Base-by-base conservation (phyloP, 2,329 filamentous ascomycete species). In the Colletotrichum gloeosporioides region DNA sequence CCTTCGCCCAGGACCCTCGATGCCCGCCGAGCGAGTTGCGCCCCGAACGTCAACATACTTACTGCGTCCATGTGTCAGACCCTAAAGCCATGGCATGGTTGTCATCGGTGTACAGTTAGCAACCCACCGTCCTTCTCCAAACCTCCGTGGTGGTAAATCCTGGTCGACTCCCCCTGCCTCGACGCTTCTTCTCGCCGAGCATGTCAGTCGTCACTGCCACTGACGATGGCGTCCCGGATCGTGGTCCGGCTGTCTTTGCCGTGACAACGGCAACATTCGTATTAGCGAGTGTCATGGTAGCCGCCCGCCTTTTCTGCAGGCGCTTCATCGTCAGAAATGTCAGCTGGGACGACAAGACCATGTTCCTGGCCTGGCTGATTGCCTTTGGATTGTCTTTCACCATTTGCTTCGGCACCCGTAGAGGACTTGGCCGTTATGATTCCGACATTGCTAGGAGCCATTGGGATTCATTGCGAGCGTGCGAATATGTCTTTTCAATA, bases 291-390 rank as follows among this genome's bases (percentile, higher is more conserved):
- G 81, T 94, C 71, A 96, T 98, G 82, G 95, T 98, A 79, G 88
- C 89, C 57, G 90, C 95, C 44, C 92, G 96, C 71, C 88, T 98
- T 79, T 86, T 95, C 57, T 95, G 94, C 76, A 91, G 96, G 32
- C 88, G 91, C 66, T 91, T 90, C 63, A 93, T 98, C 66, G 93
- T 98, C 72, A 92, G 91, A 79, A 92, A 90, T 71, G 85, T 95
- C 68, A 92, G 90, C 71, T 91, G 91, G 87, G 95, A 98, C 85
- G 96, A 98, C 87, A 94, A 93, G 84, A 91, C 95, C 80, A 97
- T 98, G 84, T 84, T 95, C 13, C 79, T 95, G 55, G 95, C 96
- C 71, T 98, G 95, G 96, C 79, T 92, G 15, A 83, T 96, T 63
- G 91, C 93, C 53, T 91, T 94, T 78, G 94, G 92, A 44, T 86